These are phyloP conservation scores for Crassisporium funariophilum DNA, from an alignment of 768 basidiomycete species.

Conservation along the genomic window DNA sequence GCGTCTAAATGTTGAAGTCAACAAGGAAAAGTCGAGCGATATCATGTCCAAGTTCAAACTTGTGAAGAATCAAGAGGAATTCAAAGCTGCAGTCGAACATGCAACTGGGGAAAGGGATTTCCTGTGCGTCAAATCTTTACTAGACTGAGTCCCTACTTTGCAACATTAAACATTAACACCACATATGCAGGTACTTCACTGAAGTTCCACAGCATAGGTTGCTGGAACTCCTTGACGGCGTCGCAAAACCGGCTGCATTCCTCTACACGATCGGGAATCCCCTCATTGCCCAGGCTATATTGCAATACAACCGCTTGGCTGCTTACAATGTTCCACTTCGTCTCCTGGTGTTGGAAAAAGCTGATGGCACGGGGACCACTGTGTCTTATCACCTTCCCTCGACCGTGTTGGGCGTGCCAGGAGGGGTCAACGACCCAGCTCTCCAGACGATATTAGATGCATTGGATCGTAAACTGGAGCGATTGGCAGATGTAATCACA, in stretches of 20 bases:
- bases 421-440: slow-evolving; percentile 23
- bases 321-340: slow-evolving; percentile 48
- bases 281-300: slow-evolving; percentile 46
- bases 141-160: background rate
- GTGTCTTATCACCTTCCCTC: slow-evolving; percentile 52
- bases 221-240: slow-evolving; percentile 31
- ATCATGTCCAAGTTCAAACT: slow-evolving; percentile 24
- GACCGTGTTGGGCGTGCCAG: slow-evolving; percentile 39
- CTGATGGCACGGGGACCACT: slow-evolving; percentile 37
- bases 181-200: slow-evolving; percentile 39
- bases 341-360: slow-evolving; percentile 44
- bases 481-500: slow-evolving; percentile 38
- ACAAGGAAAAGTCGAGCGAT: slow-evolving; percentile 35
- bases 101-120: slow-evolving; percentile 41
- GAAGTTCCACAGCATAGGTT: slow-evolving; percentile 39
- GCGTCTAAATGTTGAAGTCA: slow-evolving; percentile 45
- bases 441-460: slow-evolving; percentile 33
- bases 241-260: slow-evolving; percentile 30
- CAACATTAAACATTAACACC: background rate
- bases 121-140: slow-evolving; percentile 43
- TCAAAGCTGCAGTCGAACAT: slow-evolving; percentile 34
- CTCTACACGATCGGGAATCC: slow-evolving; percentile 57
- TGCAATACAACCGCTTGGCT: slow-evolving; percentile 41
- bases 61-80: slow-evolving; percentile 36
- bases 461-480: slow-evolving; percentile 48